Base-by-base conservation (phyloP, 2,329 filamentous ascomycete species). In the Aspergillus pseudoviridinutans region DNA sequence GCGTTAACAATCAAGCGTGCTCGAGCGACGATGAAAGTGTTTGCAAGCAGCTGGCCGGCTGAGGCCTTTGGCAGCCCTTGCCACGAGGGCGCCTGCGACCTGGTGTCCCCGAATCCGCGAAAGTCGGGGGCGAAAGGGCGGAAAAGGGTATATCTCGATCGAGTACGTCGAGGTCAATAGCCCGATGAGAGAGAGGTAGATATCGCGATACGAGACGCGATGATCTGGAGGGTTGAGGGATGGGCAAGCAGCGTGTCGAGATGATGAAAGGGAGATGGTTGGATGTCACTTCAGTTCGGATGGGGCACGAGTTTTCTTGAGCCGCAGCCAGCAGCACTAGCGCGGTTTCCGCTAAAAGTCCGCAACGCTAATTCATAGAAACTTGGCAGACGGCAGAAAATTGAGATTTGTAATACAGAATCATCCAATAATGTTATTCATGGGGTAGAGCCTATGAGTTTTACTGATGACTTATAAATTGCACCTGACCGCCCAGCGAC, bases 31-130 rank as follows among this genome's bases (percentile, higher is more conserved):
- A 70, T 69, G 66, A 69, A 70, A 69, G 63, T 62, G 67, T 61
- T 63, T 65, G 64, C 62, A 68, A 71, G 66, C 68, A 68, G 69
- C 70, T 71, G 72, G 74, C 74, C 74, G 71, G 66, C 64, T 72
- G 70, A 76, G 74, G 74, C 73, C 71, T 76, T 70, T 74, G 75
- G 74, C 75, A 76, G 74, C 74, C 74, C 75, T 76, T 78, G 75
- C 75, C 74, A 76, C 74, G 71, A 76, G 75, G 75, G 74, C 75
- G 75, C 74, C 75, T 69, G 71, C 68, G 71, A 73, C 72, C 72
- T 66, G 64, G 62, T 47, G 71, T 65, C 67, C 71, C 71, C 65
- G 67, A 71, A 66, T 70, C 71, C 66, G 68, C 70, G 68, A 68
- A 70, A 68, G 65, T 66, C 63, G 63, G 60, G 64, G 46, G 53